A percentile compares a stretch with the other conserved stretches of the same genome.
Evolutionary conservation across 345 rosid species (phyloP).

Genomic region (Cardamine chenopodiifolia): DNA sequence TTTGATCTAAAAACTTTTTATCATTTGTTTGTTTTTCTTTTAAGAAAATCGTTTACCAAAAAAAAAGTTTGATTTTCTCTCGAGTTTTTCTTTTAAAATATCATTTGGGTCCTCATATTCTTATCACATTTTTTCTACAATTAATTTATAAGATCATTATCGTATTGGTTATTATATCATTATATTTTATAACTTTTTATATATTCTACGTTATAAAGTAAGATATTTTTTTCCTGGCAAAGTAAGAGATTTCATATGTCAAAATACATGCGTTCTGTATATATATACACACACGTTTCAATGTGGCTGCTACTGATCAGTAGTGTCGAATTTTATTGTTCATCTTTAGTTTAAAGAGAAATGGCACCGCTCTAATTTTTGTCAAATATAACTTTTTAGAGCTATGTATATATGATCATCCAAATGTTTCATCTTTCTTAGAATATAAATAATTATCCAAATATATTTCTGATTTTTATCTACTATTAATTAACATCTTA

Average conservation of each 20-base stretch:
- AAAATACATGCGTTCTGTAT: background rate
- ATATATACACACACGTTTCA: background rate
- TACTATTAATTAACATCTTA: background rate
- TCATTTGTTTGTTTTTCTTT: background rate
- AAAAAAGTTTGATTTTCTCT: background rate
- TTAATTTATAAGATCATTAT: background rate
- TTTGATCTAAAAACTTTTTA: background rate
- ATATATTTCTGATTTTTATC: conserved; percentile 1
- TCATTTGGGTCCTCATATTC: background rate
- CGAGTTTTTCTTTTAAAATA: background rate
- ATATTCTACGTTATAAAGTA: background rate
- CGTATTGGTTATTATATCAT: background rate
- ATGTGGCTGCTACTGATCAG: background rate
- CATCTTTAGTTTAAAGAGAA: conserved; percentile 1
- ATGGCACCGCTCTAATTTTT: background rate
- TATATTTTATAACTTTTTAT: background rate
- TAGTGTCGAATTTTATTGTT: background rate
- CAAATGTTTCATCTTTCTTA: background rate
- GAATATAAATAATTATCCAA: background rate
- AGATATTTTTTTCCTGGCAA: no score
- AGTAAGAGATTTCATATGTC: background rate
- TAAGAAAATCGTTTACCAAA: background rate
- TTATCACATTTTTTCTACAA: conserved; percentile 8
- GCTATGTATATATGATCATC: background rate
- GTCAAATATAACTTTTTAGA: background rate